Conservation (phyloP, 164 flowering plant genomes). For the Chimonanthus praecox region DNA sequence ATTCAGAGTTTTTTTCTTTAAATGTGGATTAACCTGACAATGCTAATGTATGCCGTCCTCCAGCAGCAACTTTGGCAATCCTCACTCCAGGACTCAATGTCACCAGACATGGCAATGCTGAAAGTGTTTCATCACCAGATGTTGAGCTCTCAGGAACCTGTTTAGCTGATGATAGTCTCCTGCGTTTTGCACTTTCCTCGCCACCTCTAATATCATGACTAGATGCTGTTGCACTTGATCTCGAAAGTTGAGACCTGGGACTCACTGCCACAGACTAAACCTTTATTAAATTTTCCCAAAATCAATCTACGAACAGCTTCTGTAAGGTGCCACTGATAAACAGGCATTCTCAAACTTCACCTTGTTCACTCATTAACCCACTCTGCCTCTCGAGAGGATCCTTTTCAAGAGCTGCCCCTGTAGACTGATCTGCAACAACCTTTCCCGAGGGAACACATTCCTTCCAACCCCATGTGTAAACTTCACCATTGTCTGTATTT, state of each 20-base stretch:
- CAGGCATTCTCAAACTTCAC: slow-evolving; percentile 24
- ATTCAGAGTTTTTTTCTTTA: not conserved
- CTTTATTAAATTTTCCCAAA: slow-evolving; percentile 19
- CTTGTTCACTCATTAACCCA: slow-evolving; percentile 58
- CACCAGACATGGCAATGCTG: slow-evolving; percentile 89
- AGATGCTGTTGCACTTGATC: slow-evolving; percentile 41
- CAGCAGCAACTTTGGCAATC: slow-evolving; percentile 83
- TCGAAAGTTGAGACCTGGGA: slow-evolving; percentile 61
- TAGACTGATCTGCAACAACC: slow-evolving; percentile 53
- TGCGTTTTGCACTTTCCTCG: slow-evolving; percentile 67
- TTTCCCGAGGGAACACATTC: slow-evolving; percentile 96
- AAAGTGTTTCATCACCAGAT: slow-evolving; percentile 61
- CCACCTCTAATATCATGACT: slow-evolving; percentile 38
- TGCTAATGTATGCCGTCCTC: slow-evolving; percentile 94
- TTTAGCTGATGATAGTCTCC: slow-evolving; percentile 68
- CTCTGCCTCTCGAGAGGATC: slow-evolving; percentile 45
- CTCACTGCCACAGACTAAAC: slow-evolving; percentile 43
- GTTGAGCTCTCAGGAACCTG: slow-evolving; percentile 68
- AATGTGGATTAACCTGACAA: slow-evolving; percentile 63
- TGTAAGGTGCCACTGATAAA: slow-evolving; percentile 2
- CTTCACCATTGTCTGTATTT: slow-evolving; percentile 59
- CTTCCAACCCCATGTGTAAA: slow-evolving; percentile 99
- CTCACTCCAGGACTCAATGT: slow-evolving; percentile 78
- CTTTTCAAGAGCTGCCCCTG: slow-evolving; percentile 35
- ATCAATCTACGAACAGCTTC: slow-evolving; percentile 6